Conservation (phyloP, 2,329 filamentous ascomycete species). For the Penicillium sclerotiorum region DNA sequence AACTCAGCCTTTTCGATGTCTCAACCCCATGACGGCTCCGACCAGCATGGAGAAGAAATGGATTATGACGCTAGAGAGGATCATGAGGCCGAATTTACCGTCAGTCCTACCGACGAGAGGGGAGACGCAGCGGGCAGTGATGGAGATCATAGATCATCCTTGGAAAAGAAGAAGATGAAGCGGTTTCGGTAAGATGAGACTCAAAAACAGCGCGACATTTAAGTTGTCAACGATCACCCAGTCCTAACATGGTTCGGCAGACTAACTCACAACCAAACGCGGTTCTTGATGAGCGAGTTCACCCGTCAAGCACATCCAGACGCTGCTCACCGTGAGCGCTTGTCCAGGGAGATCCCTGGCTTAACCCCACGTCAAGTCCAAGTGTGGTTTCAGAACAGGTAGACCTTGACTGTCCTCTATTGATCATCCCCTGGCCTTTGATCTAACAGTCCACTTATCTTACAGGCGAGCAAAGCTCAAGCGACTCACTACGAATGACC, state of each 20-base stretch:
- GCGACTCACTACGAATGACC: constrained; percentile 62
- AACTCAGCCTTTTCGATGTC: constrained; percentile 19
- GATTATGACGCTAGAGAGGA: constrained; percentile 19
- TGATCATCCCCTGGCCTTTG: background rate
- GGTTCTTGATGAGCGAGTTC: constrained; percentile 96
- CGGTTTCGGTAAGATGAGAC: constrained; percentile 40
- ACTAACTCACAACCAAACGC: constrained; percentile 94
- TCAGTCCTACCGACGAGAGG: constrained; percentile 34
- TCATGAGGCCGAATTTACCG: constrained; percentile 23
- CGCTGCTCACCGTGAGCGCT: constrained; percentile 81
- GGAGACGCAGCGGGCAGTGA: constrained; percentile 29
- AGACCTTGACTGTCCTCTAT: constrained; percentile 34
- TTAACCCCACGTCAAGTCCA: constrained; percentile 91
- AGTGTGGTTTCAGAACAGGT: constrained; percentile 99
- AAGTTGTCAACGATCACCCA: constrained; percentile 5
- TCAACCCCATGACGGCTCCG: constrained; percentile 19
- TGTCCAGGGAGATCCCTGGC: constrained; percentile 88
- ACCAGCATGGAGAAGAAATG: constrained; percentile 17
- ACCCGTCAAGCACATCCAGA: constrained; percentile 93
- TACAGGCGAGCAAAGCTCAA: constrained; percentile 63
- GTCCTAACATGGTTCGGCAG: too few species aligned
- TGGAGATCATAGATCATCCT: constrained; percentile 28
- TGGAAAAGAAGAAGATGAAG: constrained; percentile 48
- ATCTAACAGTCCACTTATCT: constrained; percentile 12
- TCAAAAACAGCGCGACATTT: background rate